phyloP scores from a whole-genome alignment of 805 yeast species.

The Spathaspora boniae region DNA sequence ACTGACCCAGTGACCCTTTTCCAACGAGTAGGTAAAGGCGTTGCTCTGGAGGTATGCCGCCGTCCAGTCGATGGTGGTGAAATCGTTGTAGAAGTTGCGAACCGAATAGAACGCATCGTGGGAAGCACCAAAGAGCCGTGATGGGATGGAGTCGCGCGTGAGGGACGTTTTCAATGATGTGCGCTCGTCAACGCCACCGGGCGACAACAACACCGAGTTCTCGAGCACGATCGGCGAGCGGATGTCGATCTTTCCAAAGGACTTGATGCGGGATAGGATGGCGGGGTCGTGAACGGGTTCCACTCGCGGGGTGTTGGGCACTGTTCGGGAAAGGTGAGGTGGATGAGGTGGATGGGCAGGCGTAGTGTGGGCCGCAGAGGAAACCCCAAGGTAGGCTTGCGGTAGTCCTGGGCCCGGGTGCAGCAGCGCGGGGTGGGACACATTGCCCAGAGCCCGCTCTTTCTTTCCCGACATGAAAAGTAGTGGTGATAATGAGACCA shows the following conservation, averaged over 20 bases:
- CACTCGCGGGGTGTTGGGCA: slow-evolving; percentile 6
- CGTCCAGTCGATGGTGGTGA: slow-evolving; percentile 61
- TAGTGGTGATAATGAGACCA: no score
- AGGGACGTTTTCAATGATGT: slow-evolving; percentile 12
- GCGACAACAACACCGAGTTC: slow-evolving; percentile 3
- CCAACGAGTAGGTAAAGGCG: slow-evolving; percentile 35
- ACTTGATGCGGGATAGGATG: slow-evolving; percentile 11
- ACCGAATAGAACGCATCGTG: slow-evolving; percentile 16
- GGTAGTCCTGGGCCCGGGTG: no score
- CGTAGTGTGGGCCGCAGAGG: no score
- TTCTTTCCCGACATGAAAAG: no score
- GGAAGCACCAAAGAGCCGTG: slow-evolving; percentile 13
- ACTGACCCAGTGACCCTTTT: slow-evolving; percentile 27
- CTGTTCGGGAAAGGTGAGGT: background rate
- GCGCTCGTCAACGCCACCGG: slow-evolving; percentile 7
- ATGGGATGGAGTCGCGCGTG: slow-evolving; percentile 13
- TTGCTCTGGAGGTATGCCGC: slow-evolving; percentile 45
- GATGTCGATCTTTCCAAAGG: slow-evolving; percentile 16
- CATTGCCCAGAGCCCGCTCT: no score
- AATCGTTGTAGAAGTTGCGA: slow-evolving; percentile 51
- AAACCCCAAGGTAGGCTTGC: no score
- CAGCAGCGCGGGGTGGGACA: no score
- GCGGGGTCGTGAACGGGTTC: slow-evolving; percentile 3
- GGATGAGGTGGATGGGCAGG: no score
- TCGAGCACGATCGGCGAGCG: slow-evolving; percentile 17